Percentiles rank a stretch among this genome's conserved stretches.
Evolutionary conservation across 23 red algal genomes (phyloP).

Genomic region (Cyanidium caldarium): DNA sequence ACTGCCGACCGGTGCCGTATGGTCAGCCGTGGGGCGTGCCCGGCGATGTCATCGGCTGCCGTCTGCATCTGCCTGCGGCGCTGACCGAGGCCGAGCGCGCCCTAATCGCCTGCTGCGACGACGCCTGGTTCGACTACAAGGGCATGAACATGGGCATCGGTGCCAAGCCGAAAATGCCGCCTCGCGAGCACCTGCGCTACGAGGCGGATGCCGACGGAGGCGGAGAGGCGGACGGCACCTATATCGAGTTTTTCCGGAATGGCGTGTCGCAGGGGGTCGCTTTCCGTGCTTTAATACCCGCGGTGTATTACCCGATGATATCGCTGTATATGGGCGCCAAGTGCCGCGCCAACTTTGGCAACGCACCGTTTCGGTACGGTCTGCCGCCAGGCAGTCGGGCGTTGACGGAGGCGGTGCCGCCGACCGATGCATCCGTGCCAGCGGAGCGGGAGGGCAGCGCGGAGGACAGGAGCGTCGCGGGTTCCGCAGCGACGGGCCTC

Average conservation of each 20-base stretch:
- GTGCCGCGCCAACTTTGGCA: background rate
- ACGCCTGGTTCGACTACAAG: slow-evolving; percentile 2
- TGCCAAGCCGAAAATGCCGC: slow-evolving; percentile 3
- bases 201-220: background rate
- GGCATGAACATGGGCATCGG: slow-evolving; percentile 9
- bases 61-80: background rate
- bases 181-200: background rate
- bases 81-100: background rate
- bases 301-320: slow-evolving; percentile 2
- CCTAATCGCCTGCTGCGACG: background rate
- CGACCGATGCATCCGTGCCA: too few relatives aligned
- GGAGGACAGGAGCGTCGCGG: too few relatives aligned
- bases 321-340: slow-evolving; percentile 3
- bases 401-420: background rate
- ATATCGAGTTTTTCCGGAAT: background rate
- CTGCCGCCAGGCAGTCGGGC: background rate
- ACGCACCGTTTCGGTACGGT: background rate
- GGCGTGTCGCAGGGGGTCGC: slow-evolving; percentile 2
- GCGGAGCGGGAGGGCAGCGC: too few relatives aligned
- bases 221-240: background rate
- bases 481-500: too few relatives aligned
- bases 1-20: background rate
- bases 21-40: background rate
- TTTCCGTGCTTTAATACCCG: background rate
- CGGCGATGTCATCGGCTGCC: slow-evolving; percentile 6